Conservation (phyloP, 2,329 filamentous ascomycete genomes). For the Ophidiomyces ophidiicola region DNA sequence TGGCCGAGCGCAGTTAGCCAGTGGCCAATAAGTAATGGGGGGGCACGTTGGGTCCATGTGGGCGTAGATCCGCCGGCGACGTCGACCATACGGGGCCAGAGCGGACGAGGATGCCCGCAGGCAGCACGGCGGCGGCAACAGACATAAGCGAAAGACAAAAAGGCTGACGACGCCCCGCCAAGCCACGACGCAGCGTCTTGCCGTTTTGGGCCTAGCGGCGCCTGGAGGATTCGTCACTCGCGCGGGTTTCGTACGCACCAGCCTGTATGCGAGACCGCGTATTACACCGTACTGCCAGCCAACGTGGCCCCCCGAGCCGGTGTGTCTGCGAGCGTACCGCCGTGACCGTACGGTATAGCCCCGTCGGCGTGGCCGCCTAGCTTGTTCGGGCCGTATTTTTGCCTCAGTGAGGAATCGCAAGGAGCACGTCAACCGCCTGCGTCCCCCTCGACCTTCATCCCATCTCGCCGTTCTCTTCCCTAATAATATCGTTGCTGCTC, state of each 20-base stretch:
- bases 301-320: too few species aligned
- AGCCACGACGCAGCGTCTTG: constrained; percentile 2
- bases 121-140: too few species aligned
- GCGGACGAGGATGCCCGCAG: not conserved
- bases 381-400: too few species aligned
- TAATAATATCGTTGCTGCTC: constrained; percentile 22
- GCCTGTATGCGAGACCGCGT: not conserved
- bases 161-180: constrained; percentile 16
- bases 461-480: constrained; percentile 7
- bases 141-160: constrained; percentile 6
- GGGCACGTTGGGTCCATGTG: too few species aligned
- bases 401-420: too few species aligned
- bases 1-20: too few species aligned
- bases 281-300: not conserved
- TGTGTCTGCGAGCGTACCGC: not conserved
- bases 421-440: constrained; percentile 12
- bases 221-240: constrained; percentile 14
- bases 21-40: too few species aligned
- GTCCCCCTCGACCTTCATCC: constrained; percentile 14
- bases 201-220: constrained; percentile 5
- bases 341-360: not conserved
- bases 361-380: constrained; percentile 1
- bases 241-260: constrained; percentile 8
- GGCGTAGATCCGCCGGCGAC: too few species aligned
- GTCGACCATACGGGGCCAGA: not conserved